These are phyloP conservation scores for Linnemannia schmuckeri DNA, from an alignment of 192 early-diverging fungal species.

Conservation along the genomic window DNA sequence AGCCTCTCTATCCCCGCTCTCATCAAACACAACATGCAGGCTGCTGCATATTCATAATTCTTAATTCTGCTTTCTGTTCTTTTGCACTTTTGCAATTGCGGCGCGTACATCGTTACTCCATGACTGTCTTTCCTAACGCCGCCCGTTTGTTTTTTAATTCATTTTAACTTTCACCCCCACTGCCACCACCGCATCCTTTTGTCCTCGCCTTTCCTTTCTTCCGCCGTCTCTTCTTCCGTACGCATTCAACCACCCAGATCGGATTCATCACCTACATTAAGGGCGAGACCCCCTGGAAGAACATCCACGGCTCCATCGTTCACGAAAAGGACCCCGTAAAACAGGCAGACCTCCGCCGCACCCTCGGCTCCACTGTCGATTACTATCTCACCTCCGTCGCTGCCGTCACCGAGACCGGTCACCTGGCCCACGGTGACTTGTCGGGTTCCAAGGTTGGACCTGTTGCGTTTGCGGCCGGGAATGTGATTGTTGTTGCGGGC, in stretches of 20 bases:
- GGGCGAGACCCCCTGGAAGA: conserved; percentile 54
- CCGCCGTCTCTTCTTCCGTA: not conserved
- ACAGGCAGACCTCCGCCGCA: conserved; percentile 54
- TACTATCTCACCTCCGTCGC: conserved; percentile 58
- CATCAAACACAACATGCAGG: not conserved
- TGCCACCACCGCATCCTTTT: not conserved
- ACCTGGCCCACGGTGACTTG: conserved; percentile 46
- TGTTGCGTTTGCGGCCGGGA: conserved; percentile 37
- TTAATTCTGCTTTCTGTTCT: not conserved
- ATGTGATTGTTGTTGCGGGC: conserved; percentile 51
- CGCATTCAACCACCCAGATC: conserved; percentile 18
- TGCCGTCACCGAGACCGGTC: conserved; percentile 51
- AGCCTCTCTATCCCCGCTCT: not conserved
- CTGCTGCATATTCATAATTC: not conserved
- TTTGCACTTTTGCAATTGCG: not conserved
- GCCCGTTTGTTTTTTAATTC: not conserved
- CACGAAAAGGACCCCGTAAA: conserved; percentile 50
- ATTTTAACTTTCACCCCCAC: not conserved
- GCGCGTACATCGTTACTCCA: not conserved
- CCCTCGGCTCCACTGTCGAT: conserved; percentile 49
- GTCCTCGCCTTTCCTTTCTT: not conserved
- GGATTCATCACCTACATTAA: conserved; percentile 62
- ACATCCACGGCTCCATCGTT: conserved; percentile 45
- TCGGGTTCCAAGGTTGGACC: conserved; percentile 55
- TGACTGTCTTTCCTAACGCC: not conserved